phyloP scores from a whole-genome alignment of 306 rosid species.

The Cicer chorassanicum region DNA sequence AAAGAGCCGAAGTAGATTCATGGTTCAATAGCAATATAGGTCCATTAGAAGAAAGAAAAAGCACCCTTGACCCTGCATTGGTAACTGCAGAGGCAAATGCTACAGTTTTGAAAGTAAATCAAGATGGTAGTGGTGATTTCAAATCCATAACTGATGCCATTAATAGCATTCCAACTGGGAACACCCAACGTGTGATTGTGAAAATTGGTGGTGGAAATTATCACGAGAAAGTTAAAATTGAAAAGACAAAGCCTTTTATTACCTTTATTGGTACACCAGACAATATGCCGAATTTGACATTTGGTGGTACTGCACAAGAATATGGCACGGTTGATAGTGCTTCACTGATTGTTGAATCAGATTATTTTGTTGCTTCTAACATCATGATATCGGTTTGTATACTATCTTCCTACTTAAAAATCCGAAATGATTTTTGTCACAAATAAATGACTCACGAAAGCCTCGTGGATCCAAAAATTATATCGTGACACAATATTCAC shows the following conservation, averaged over 20 bases:
- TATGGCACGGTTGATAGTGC: slow-evolving; percentile 73
- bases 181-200: slow-evolving; percentile 57
- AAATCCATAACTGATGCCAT: slow-evolving; percentile 56
- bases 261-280: slow-evolving; percentile 50
- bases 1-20: slow-evolving; percentile 17
- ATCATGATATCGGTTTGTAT: slow-evolving; percentile 23
- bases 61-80: slow-evolving; percentile 48
- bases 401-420: neutral
- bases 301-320: slow-evolving; percentile 45
- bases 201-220: slow-evolving; percentile 62
- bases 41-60: neutral
- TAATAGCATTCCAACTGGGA: slow-evolving; percentile 54
- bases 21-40: slow-evolving; percentile 55
- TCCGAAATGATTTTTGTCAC: too few species aligned
- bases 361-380: slow-evolving; percentile 36
- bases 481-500: too few species aligned
- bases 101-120: slow-evolving; percentile 52
- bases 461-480: too few species aligned
- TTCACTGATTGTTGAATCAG: slow-evolving; percentile 36
- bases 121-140: slow-evolving; percentile 59
- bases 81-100: slow-evolving; percentile 49
- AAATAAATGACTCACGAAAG: too few species aligned
- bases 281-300: slow-evolving; percentile 52
- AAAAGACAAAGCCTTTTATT: slow-evolving; percentile 52
- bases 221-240: slow-evolving; percentile 59